Evolutionary conservation across 106 monocot species (phyloP), one percentile per base, ranked within the genome.

Genomic region (Acanthochlamys bracteata): DNA sequence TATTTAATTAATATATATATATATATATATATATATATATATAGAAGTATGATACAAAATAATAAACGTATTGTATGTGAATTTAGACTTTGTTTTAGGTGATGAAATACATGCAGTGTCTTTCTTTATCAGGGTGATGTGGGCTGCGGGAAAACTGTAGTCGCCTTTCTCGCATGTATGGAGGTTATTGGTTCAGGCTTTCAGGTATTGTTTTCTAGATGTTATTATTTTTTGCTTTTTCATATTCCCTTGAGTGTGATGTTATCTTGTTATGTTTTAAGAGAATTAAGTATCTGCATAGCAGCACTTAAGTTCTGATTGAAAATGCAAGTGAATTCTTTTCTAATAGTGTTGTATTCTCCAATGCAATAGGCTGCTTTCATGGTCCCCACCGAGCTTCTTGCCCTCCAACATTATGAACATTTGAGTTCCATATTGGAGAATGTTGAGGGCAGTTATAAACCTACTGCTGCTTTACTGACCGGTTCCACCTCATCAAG

Each of bases 61-160:
- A n/a, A n/a, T n/a, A n/a, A n/a, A n/a, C n/a, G n/a, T n/a, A n/a
- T n/a, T n/a, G n/a, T n/a, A n/a, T n/a, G n/a, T n/a, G n/a, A n/a
- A n/a, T n/a, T n/a, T n/a, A n/a, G n/a, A n/a, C n/a, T n/a, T n/a
- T n/a, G n/a, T n/a, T n/a, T n/a, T n/a, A n/a, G n/a, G n/a, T n/a
- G n/a, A n/a, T n/a, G n/a, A n/a, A n/a, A n/a, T n/a, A n/a, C n/a
- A n/a, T n/a, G n/a, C n/a, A n/a, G n/a, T n/a, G n/a, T n/a, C n/a
- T 39, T 64, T 66, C 40, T 17, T 69, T 67, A 47, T 42, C 75
- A 98, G 98, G 98, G 98, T 73, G 98, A 98, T 83, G 98, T 98
- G 74, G 98, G 98, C 60, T 91, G 88, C 72, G 98, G 98, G 11
- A 98, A 98, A 81, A 98, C 98, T 55, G 79, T 98, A 9, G 92